Percentiles rank a stretch among this genome's conserved stretches.
phyloP scores from a whole-genome alignment of 257 asterid species.

The Gynochthodes officinalis region DNA sequence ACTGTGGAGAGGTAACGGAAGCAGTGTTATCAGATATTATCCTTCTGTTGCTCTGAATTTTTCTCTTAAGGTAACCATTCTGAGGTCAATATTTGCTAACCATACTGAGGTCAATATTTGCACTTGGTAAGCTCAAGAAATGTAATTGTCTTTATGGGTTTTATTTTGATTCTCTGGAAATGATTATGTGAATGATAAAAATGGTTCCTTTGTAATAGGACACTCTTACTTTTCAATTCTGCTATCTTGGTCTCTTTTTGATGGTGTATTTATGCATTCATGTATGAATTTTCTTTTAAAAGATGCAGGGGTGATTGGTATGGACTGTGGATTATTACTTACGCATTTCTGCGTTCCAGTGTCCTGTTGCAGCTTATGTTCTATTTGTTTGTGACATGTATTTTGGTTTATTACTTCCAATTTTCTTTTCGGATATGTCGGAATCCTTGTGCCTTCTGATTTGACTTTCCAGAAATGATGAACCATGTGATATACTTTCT shows the following conservation, averaged over 20 bases:
- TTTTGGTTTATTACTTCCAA: background rate
- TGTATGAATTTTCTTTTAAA: background rate
- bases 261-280: background rate
- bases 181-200: background rate
- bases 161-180: background rate
- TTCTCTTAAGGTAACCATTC: constrained; percentile 76
- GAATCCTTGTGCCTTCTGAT: background rate
- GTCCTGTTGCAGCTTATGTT: background rate
- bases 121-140: background rate
- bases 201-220: background rate
- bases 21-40: constrained; percentile 90
- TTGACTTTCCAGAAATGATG: constrained; percentile 15
- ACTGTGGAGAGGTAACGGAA: constrained; percentile 97
- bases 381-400: background rate
- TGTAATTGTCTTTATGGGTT: background rate
- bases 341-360: background rate
- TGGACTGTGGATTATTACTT: background rate
- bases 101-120: background rate
- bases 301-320: background rate
- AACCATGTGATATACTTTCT: background rate
- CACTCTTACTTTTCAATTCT: background rate
- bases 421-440: background rate
- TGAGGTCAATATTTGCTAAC: constrained; percentile 13
- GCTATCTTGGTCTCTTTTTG: background rate
- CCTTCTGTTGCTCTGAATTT: constrained; percentile 97